Evolutionary conservation across 306 rosid species (phyloP), one percentile per base, ranked within the genome.

Genomic region (Pterocarpus santalinus): DNA sequence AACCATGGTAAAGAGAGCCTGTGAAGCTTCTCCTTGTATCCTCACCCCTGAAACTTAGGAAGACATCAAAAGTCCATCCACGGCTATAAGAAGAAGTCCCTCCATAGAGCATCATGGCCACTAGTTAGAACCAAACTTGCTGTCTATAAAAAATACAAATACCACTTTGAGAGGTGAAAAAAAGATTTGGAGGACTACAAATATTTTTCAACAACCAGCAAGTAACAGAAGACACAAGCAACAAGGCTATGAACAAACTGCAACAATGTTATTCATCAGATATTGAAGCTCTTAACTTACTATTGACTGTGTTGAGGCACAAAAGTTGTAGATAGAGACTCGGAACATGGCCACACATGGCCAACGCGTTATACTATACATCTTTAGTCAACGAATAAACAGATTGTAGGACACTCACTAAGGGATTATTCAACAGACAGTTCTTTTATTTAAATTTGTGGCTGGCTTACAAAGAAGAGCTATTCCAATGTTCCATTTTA

Each of bases 301-400:
- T 9, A 10, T 61, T 61, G 66, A 61, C 16, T 61, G 49, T 6
- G 8, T 8, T 43, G 49, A 14, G 7, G 66, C 41, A 11, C 69
- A 22, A 22, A 22, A 22, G 28, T 22, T 22, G 28, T 22, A 22
- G 28, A 22, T 22, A 22, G 28, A 22, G 28, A 22, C 28, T 22
- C 28, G 28, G 28, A 22, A 22, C 28, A 22, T 22, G 28, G 28
- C 28, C 28, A 22, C 28, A 22, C 28, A 22, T 22, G 28, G 28
- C 28, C 28, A 22, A 22, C 1, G 69, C 69, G 79, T 60, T 75
- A 4, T 22, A 2, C 5, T 44, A 44, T 5, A 17, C 44, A 7
- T 60, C 43, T 43, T 7, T 7, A 1, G 69, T 75, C 63, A 52
- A 71, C n/a, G 34, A 52, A 71, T 15, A 52, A 58, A 75, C 46